Base-by-base conservation (phyloP, 768 basidiomycete species). In the Tulasnella sp. region DNA sequence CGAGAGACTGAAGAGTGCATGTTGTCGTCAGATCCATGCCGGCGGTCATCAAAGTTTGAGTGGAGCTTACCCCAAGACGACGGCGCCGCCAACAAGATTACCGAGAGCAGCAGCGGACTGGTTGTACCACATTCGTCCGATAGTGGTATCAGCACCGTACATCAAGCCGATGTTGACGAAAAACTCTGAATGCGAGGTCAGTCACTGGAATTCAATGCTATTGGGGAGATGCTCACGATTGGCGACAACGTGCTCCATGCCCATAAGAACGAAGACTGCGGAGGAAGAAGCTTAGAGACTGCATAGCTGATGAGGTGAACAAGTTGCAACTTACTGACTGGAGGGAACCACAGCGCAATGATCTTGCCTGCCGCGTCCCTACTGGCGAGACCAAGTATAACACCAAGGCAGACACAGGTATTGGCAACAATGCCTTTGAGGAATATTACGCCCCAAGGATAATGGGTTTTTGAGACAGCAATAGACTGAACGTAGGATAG, bases 341-440 rank as follows among this genome's bases (percentile, higher is more conserved):
- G 65, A 72, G 75, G 75, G 74, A 75, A 75, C 69, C 66, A 72
- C 17, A 74, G 70, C 22, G 75, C 74, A 17, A 74, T 62, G 32
- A 75, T 74, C 68, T 75, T 75, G 52, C 75, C 75, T 17, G 75
- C 75, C 11, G 74, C 65, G 17, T 75, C 75, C 22, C 75, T 69
- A 35, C 74, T 41, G 22, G 75, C 75, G 35, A 75, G 66, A 41
- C 74, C 75, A 11, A 75, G 47, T 16, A 75, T 69, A n/a, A 75
- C 75, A 44, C 74, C 75, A 52, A 75, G 75, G 36, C 75, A 75
- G 26, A 75, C 75, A 14, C 75, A 73, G 5, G 74, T 69, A 32
- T 75, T 75, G 5, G 75, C 75, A 29, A 72, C 72, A 65, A 75
- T 75, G 17, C 67, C 75, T 26, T 69, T 66, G 65, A 75, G 71